A percentile compares a stretch with the other conserved stretches of the same genome.
Conservation (phyloP, 176 grass and related monocot species). For the Miscanthus lutarioriparius region DNA sequence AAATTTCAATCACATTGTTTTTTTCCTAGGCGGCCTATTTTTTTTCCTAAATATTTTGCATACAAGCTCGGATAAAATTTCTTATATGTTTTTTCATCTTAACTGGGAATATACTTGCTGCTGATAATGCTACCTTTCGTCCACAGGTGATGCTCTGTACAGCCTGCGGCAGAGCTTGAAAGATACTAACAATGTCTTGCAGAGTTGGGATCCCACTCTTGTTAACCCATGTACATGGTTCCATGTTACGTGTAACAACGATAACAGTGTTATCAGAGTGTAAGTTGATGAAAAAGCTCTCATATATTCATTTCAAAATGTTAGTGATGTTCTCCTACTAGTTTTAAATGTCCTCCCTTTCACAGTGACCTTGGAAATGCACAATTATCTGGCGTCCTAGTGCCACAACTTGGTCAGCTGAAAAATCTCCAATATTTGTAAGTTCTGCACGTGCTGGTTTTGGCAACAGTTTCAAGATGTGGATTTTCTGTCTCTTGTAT, state of each 20-base stretch:
- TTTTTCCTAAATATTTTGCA: neutral
- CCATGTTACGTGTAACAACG: conserved; percentile 71
- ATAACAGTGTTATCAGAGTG: conserved; percentile 77
- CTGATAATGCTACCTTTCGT: conserved; percentile 2
- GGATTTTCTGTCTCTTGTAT: conserved; percentile 1
- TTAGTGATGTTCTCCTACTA: neutral
- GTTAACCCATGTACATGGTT: conserved; percentile 87
- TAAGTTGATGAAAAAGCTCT: conserved; percentile 38
- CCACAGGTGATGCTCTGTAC: conserved; percentile 69
- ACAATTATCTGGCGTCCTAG: conserved; percentile 63
- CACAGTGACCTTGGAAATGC: conserved; percentile 84
- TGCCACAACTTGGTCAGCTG: conserved; percentile 60
- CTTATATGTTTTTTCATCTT: neutral
- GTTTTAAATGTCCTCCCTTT: conserved; percentile 2
- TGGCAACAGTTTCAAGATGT: neutral
- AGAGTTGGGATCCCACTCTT: conserved; percentile 78
- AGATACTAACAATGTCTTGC: conserved; percentile 59
- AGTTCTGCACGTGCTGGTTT: conserved; percentile 40
- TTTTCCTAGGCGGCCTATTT: neutral
- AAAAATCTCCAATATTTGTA: conserved; percentile 85
- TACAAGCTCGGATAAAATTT: neutral
- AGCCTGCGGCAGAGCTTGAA: conserved; percentile 59
- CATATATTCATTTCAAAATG: neutral
- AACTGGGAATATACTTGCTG: neutral
- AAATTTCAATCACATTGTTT: conserved; percentile 8